These are phyloP conservation scores for Diversispora epigaea DNA, from an alignment of 192 early-diverging fungal genomes.

Conservation along the genomic window DNA sequence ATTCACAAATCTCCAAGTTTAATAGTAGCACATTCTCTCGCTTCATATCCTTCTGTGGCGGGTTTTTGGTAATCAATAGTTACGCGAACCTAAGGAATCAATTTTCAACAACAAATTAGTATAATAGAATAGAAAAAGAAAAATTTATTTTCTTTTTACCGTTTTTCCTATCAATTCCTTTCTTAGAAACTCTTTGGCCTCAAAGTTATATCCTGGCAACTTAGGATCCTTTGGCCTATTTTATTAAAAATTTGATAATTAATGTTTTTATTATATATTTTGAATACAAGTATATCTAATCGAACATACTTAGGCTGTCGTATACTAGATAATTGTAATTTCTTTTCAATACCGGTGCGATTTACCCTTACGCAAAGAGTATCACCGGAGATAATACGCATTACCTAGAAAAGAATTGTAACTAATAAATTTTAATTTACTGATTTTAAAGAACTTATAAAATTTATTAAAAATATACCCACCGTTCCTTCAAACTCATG, in stretches of 20 bases:
- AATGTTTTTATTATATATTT: not conserved
- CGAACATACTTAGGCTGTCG: conserved; percentile 33
- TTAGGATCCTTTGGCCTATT: conserved; percentile 61
- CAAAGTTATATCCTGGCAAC: conserved; percentile 78
- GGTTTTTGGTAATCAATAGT: conserved; percentile 87
- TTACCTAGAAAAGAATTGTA: conserved; percentile 35
- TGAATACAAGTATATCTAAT: not conserved
- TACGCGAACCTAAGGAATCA: conserved; percentile 41
- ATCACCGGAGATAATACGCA: conserved; percentile 57
- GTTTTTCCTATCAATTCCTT: conserved; percentile 84
- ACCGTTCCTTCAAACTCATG: conserved; percentile 54
- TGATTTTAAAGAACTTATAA: not conserved
- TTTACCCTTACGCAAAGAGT: conserved; percentile 44
- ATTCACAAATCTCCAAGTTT: conserved; percentile 53
- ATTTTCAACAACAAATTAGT: not conserved
- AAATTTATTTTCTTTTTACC: conserved; percentile 50
- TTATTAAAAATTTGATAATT: conserved; percentile 20
- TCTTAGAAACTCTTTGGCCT: conserved; percentile 88
- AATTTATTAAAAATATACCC: not conserved
- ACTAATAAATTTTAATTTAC: not conserved
- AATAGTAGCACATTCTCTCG: conserved; percentile 86
- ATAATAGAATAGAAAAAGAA: not conserved
- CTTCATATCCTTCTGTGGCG: conserved; percentile 81
- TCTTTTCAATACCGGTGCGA: conserved; percentile 37
- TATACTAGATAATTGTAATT: conserved; percentile 46